Conservation (phyloP, 1,139 yeast species). For the Nakaseomyces uthaithaninus region DNA sequence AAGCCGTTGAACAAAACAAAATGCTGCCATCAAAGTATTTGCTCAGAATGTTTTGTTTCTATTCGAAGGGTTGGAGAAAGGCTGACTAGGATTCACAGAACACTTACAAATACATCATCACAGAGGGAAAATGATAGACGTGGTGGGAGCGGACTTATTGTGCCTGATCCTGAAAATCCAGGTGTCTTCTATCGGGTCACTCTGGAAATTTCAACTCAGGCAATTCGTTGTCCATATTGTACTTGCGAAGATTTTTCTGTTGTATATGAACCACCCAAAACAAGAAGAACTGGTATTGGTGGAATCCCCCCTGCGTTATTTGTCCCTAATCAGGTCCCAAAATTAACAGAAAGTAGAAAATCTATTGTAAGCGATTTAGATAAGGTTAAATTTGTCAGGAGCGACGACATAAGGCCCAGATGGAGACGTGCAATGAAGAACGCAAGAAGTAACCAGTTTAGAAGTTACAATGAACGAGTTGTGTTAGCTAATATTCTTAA, state of each 20-base stretch:
- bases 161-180: neutral
- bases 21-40: conserved; percentile 88
- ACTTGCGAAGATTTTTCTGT: conserved; percentile 83
- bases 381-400: conserved; percentile 1
- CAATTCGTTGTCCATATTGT: conserved; percentile 90
- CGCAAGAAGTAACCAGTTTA: neutral
- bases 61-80: conserved; percentile 5
- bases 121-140: conserved; percentile 4
- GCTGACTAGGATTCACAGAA: neutral
- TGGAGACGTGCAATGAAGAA: conserved; percentile 1
- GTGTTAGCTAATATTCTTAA: neutral
- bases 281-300: conserved; percentile 46
- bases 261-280: conserved; percentile 57
- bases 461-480: conserved; percentile 1
- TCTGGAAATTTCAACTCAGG: conserved; percentile 54
- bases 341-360: neutral
- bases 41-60: conserved; percentile 86
- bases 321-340: conserved; percentile 2
- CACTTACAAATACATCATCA: conserved; percentile 3
- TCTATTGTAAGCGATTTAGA: conserved; percentile 5
- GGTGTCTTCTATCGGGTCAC: conserved; percentile 1
- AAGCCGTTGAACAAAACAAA: conserved; percentile 69
- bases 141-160: neutral
- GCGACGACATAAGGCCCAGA: conserved; percentile 3
- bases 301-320: conserved; percentile 16